Evolutionary conservation across 257 asterid species (phyloP), one percentile per base, ranked within the genome.

Genomic region (Misopates orontium): DNA sequence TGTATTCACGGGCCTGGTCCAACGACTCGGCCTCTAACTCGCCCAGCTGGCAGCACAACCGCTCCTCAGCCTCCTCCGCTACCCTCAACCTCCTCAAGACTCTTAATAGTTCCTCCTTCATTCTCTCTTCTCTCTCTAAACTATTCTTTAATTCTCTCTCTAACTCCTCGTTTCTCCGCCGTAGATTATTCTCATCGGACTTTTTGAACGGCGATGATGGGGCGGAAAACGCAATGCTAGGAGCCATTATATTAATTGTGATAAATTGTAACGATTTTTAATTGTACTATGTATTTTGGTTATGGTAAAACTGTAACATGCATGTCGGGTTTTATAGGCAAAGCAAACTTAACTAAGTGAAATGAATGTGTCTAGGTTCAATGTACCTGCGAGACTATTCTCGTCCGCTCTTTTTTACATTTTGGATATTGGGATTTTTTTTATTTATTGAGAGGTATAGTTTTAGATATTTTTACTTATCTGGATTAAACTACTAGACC

Each of bases 41-140:
- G 0, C 97, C 96, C 1, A 90, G 92, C 71, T 90, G 95, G 54
- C 77, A 77, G 73, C 96, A 85, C 9, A 90, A 88, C 10, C 86
- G 82, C 83, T 90, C 97, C 86, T 90, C 95, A 28, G 92, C 97
- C 70, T 90, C 97, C 71, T 90, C 96, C 62, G 89, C 92, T 71
- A 87, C 90, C 42, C 79, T 78, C 77, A 90, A 69, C 74, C 92
- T 78, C 70, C 52, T 69, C 76, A 68, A 36, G n/a, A 69, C 63
- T 18, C 78, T 73, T 23, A 50, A 67, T 66, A 87, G 24, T 48
- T 90, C 92, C 65, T 58, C 53, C 75, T 52, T 81, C 92, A 77
- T 73, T 20, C 25, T 75, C 74, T 81, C 95, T 68, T 87, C 97
- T 17, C 96, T 81, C 71, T 78, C 92, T 25, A 62, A 40, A 44